Evolutionary conservation across 208 protist genomes (phyloP).

Genomic region (Trypanosoma grayi): DNA sequence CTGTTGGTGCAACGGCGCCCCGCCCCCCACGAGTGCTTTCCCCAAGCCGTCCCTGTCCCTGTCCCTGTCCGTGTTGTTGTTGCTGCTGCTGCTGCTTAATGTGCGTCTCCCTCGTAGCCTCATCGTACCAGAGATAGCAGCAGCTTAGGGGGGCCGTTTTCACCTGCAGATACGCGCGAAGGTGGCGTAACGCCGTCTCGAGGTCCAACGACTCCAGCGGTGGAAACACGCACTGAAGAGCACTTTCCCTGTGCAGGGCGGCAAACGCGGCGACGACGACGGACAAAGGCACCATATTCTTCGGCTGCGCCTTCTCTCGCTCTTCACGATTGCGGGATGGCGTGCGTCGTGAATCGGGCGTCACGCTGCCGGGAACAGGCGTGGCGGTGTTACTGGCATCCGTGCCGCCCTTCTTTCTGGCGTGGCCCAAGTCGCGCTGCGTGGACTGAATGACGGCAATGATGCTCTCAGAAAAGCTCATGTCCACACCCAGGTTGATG

Average conservation of each 20-base stretch:
- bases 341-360: conserved; percentile 4
- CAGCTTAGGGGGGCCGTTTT: conserved; percentile 52
- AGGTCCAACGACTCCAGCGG: conserved; percentile 49
- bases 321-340: conserved; percentile 12
- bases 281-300: conserved; percentile 26
- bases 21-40: not conserved
- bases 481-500: conserved; percentile 27
- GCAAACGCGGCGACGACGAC: conserved; percentile 61
- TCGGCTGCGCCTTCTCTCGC: not conserved
- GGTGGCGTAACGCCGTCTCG: conserved; percentile 51
- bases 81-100: conserved; percentile 28
- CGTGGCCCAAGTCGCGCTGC: conserved; percentile 24
- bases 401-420: conserved; percentile 3
- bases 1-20: not conserved
- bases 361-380: not conserved
- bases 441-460: conserved; percentile 33
- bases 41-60: conserved; percentile 2
- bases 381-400: not conserved
- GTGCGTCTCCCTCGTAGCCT: conserved; percentile 31
- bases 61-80: conserved; percentile 16
- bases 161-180: conserved; percentile 56
- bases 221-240: conserved; percentile 40
- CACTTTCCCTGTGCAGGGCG: conserved; percentile 46
- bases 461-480: conserved; percentile 33
- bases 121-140: conserved; percentile 77